phyloP scores from a whole-genome alignment of 2,329 filamentous ascomycete genomes.

The Dactylellina leptospora region DNA sequence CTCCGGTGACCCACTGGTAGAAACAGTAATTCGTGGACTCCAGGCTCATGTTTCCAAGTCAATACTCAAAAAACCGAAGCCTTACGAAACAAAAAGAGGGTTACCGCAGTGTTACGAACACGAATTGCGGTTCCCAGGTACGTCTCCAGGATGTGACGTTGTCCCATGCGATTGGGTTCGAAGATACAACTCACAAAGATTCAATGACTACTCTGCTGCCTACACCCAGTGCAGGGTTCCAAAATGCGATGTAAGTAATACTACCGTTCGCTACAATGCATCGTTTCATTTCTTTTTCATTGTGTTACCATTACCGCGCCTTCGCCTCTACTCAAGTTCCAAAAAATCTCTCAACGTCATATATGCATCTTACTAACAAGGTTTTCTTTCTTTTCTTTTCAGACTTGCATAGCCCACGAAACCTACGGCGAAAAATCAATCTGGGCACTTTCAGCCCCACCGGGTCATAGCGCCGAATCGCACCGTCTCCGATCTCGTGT shows the following conservation, averaged over 20 bases:
- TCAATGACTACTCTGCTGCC: constrained; percentile 37
- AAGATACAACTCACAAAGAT: constrained; percentile 27
- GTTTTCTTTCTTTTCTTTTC: not conserved
- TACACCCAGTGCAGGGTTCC: constrained; percentile 41
- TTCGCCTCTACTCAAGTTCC: too few species aligned
- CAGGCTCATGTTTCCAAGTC: too few species aligned
- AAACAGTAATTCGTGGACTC: too few species aligned
- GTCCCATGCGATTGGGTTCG: constrained; percentile 51
- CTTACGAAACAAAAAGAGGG: not conserved
- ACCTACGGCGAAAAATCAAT: constrained; percentile 41
- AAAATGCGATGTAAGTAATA: constrained; percentile 49
- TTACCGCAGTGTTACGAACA: constrained; percentile 42
- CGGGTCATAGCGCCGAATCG: constrained; percentile 29
- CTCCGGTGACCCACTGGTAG: too few species aligned
- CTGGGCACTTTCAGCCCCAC: constrained; percentile 28
- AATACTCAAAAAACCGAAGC: constrained; percentile 5
- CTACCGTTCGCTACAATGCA: not conserved
- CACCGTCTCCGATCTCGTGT: constrained; percentile 48
- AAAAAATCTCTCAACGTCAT: too few species aligned
- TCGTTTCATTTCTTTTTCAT: not conserved
- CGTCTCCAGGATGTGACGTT: constrained; percentile 23
- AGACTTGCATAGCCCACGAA: constrained; percentile 44
- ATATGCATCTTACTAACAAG: too few species aligned
- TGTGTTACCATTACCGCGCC: too few species aligned
- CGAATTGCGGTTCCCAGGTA: constrained; percentile 16